phyloP scores from a whole-genome alignment of 2,329 filamentous ascomycete genomes.

The Cordyceps fumosorosea region DNA sequence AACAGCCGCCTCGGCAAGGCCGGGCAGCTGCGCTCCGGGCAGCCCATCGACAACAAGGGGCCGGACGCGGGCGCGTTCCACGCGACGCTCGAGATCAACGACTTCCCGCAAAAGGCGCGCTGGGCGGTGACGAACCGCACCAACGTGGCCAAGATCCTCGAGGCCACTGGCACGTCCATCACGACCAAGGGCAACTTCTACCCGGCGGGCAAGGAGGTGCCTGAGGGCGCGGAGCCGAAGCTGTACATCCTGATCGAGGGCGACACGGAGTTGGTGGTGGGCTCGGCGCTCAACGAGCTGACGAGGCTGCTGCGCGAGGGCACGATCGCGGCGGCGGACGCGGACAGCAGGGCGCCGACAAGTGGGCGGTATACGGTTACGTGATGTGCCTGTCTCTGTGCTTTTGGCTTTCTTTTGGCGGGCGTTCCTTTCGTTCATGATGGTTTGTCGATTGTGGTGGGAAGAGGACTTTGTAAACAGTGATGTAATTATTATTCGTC shows the following conservation, averaged over 20 bases:
- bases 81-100: slow-evolving; percentile 96
- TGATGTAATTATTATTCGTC: neutral
- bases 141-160: slow-evolving; percentile 96
- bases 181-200: slow-evolving; percentile 97
- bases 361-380: slow-evolving; percentile 83
- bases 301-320: slow-evolving; percentile 84
- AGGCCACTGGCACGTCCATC: slow-evolving; percentile 89
- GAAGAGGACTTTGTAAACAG: neutral
- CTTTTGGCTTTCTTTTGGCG: neutral
- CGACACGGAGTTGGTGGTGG: slow-evolving; percentile 88
- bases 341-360: slow-evolving; percentile 71
- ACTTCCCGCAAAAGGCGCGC: slow-evolving; percentile 96
- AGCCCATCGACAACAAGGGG: slow-evolving; percentile 96
- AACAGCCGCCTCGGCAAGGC: slow-evolving; percentile 84
- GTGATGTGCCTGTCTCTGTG: slow-evolving; percentile 30
- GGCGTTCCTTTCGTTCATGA: neutral
- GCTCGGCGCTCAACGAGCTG: slow-evolving; percentile 83
- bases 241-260: slow-evolving; percentile 97
- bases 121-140: slow-evolving; percentile 99
- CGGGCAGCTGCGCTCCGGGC: slow-evolving; percentile 81
- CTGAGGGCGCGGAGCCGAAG: slow-evolving; percentile 73
- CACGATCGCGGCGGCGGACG: slow-evolving; percentile 80
- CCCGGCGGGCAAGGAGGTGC: slow-evolving; percentile 70
- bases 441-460: neutral
- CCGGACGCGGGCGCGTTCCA: slow-evolving; percentile 96